Percentiles rank a stretch among this genome's conserved stretches.
Evolutionary conservation across 192 early-diverging fungal species (phyloP).

Genomic region (Jimgerdemannia flammicorona): DNA sequence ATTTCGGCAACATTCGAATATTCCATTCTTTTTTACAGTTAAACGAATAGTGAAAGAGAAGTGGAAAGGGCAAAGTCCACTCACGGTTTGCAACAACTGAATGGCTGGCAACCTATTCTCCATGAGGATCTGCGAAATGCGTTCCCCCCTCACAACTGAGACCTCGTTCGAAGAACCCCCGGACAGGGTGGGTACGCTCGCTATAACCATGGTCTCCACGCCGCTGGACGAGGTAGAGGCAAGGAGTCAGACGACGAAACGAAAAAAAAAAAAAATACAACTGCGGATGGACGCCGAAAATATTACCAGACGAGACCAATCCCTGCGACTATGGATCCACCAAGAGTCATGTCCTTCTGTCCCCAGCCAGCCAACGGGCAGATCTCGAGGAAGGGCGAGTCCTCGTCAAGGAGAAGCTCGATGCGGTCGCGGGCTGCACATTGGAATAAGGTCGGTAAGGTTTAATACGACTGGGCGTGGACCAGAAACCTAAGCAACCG

Average conservation of each 20-base stretch:
- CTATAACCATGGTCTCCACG: conserved; percentile 51
- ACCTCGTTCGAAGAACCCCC: conserved; percentile 62
- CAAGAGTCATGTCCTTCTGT: conserved; percentile 61
- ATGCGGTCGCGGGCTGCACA: conserved; percentile 51
- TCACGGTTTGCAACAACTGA: conserved; percentile 54
- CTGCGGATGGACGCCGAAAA: neutral
- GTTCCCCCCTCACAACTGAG: conserved; percentile 47
- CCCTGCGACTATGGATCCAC: conserved; percentile 59
- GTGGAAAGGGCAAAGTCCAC: neutral
- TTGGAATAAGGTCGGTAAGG: no score
- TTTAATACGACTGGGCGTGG: neutral
- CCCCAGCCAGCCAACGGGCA: conserved; percentile 57
- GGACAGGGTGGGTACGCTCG: conserved; percentile 55
- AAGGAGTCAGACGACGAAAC: neutral
- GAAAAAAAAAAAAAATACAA: neutral
- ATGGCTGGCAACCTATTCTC: conserved; percentile 58
- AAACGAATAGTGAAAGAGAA: neutral
- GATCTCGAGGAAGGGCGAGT: conserved; percentile 61
- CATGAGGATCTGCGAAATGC: conserved; percentile 49
- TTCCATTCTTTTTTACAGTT: no score
- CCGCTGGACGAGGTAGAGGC: conserved; percentile 23
- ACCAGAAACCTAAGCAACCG: neutral
- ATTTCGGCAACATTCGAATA: no score
- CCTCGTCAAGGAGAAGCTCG: conserved; percentile 57
- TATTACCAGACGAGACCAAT: conserved; percentile 61